Evolutionary conservation across 345 rosid genomes (phyloP).

Genomic region (Litchi chinensis): DNA sequence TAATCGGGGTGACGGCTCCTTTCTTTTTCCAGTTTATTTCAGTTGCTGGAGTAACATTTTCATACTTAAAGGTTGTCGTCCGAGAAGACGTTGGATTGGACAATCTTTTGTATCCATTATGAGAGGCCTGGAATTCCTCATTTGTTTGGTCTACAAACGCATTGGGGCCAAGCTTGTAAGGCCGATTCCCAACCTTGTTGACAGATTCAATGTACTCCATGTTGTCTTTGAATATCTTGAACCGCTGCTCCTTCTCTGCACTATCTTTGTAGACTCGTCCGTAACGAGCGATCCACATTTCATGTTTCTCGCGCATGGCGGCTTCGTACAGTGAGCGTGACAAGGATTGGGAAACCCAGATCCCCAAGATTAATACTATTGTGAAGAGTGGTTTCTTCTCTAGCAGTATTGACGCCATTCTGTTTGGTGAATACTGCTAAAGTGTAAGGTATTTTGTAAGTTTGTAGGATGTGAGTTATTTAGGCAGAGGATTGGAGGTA

Average conservation of each 20-base stretch:
- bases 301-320: constrained; percentile 24
- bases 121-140: constrained; percentile 13
- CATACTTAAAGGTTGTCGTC: constrained; percentile 8
- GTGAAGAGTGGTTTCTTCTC: constrained; percentile 1
- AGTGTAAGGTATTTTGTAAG: background rate
- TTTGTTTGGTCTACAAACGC: constrained; percentile 40
- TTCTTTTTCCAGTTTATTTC: constrained; percentile 33
- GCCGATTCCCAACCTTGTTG: constrained; percentile 22
- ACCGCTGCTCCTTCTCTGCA: constrained; percentile 34
- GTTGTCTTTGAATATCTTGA: constrained; percentile 42
- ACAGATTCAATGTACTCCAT: constrained; percentile 34
- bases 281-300: constrained; percentile 35
- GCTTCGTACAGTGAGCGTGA: constrained; percentile 21
- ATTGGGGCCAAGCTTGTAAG: constrained; percentile 38
- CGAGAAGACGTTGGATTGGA: background rate
- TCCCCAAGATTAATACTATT: constrained; percentile 14
- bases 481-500: background rate
- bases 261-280: constrained; percentile 19
- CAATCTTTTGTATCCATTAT: constrained; percentile 11
- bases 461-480: background rate
- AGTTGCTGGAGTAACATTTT: constrained; percentile 15
- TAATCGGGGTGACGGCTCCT: constrained; percentile 36
- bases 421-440: background rate
- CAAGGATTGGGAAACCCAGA: constrained; percentile 23
- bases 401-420: background rate